Evolutionary conservation across 2,329 filamentous ascomycete species (phyloP), one percentile per base, ranked within the genome.

Genomic region (Colletotrichum shisoi): DNA sequence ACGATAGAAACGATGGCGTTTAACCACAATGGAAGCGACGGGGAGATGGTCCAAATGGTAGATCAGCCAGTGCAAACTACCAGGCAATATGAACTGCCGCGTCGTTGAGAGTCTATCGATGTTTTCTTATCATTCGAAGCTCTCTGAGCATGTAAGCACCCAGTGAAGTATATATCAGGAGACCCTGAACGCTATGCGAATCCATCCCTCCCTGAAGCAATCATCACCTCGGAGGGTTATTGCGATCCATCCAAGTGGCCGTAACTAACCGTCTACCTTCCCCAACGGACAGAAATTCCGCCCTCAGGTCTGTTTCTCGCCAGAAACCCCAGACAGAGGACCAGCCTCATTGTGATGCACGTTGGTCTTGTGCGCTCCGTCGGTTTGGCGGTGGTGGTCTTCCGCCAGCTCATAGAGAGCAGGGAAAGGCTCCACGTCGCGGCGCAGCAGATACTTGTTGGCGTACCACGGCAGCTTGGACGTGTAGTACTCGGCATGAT

Each of bases 391-490:
- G 15, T 15, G 42, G 11, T 51, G 27, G 12, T 63, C 21, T 11
- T 70, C 71, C 4, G 72, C 71, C 54, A 76, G 74, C 17, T 73
- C 71, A 44, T 78, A 78, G 2, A 78, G 70, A 1, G 73, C 72
- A 8, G 74, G 73, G 46, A 77, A 75, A 0, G 74, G 73, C 0
- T 72, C 57, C 1, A 77, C 74, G 53, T 77, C 75, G 17, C 69
- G 60, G 12, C 73, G 69, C 1, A 76, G 11, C 1, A 75, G 7
- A 5, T 75, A 71, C 69, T 76, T 77, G 44, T 74, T 74, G 45
- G 72, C 27, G 34, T 76, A 77, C 74, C 76, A 77, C 0, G 75
- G 75, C 3, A 77, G 57, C 70, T 77, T 78, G 19, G 64, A 66
- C 3, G 68, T 13, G 61, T 78, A 76, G 66, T 78, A 78, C 0